phyloP scores from a whole-genome alignment of 2,329 filamentous ascomycete species.

The Aspergillus udagawae region DNA sequence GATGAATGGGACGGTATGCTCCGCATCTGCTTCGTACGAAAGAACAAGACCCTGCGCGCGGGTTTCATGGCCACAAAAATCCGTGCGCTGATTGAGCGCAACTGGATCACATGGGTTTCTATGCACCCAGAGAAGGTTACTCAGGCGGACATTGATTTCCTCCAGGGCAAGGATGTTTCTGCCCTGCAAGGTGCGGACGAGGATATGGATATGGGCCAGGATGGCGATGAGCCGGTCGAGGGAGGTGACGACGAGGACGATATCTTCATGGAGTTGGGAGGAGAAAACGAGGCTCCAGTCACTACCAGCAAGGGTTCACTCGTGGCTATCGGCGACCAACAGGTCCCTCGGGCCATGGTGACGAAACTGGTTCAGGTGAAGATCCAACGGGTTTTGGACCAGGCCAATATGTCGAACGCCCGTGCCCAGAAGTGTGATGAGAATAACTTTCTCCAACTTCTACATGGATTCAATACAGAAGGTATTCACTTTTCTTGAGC shows the following conservation, averaged over 20 bases:
- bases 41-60: constrained; percentile 82
- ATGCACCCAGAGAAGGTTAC: constrained; percentile 40
- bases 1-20: constrained; percentile 94
- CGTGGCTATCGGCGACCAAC: constrained; percentile 49
- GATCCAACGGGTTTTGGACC: constrained; percentile 72
- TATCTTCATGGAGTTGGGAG: constrained; percentile 43
- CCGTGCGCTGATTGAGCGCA: constrained; percentile 13
- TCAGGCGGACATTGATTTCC: constrained; percentile 46
- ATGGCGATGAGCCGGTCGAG: constrained; percentile 38
- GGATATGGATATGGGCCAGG: constrained; percentile 35
- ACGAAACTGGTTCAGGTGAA: constrained; percentile 73
- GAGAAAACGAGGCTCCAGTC: constrained; percentile 48
- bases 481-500: constrained; percentile 11
- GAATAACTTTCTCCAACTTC: constrained; percentile 74
- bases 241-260: constrained; percentile 41
- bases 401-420: constrained; percentile 70
- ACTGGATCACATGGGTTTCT: constrained; percentile 15
- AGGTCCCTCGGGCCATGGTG: constrained; percentile 70
- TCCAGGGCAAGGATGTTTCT: constrained; percentile 26
- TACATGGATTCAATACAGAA: constrained; percentile 58
- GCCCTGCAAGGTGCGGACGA: constrained; percentile 6
- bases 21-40: constrained; percentile 75
- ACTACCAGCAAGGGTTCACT: constrained; percentile 40
- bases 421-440: constrained; percentile 78
- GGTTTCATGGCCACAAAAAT: constrained; percentile 69